These are phyloP conservation scores for Acmispon strigosus DNA, from an alignment of 306 rosid species.

Conservation along the genomic window DNA sequence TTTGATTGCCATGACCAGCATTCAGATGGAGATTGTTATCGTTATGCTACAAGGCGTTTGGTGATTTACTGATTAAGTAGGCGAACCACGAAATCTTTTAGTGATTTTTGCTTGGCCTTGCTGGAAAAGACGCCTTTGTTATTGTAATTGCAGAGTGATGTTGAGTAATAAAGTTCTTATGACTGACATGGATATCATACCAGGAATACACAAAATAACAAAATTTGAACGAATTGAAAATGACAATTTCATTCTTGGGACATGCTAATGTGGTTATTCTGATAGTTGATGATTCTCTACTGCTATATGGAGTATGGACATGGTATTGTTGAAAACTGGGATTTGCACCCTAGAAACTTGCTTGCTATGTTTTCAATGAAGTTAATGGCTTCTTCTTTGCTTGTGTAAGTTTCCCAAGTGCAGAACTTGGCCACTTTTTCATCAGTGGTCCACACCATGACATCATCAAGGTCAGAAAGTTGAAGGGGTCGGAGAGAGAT, in stretches of 20 bases:
- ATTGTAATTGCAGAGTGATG: too few species aligned
- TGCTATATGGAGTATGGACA: background rate
- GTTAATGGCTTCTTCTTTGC: slow-evolving; percentile 41
- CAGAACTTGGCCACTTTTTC: slow-evolving; percentile 43
- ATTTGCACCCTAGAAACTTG: slow-evolving; percentile 39
- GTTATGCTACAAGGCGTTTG: background rate
- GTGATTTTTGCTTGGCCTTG: too few species aligned
- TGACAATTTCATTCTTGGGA: background rate
- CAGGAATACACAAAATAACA: background rate
- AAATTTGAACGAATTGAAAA: background rate
- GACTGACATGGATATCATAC: background rate
- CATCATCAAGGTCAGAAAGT: slow-evolving; percentile 57
- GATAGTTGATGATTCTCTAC: background rate
- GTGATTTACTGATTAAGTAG: background rate
- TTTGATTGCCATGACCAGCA: background rate
- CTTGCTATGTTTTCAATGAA: slow-evolving; percentile 27
- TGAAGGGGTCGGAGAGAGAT: slow-evolving; percentile 45
- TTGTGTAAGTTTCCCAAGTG: slow-evolving; percentile 51
- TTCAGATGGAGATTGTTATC: background rate
- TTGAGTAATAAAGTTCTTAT: background rate
- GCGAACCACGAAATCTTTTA: background rate
- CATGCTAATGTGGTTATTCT: background rate
- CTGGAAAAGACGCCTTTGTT: too few species aligned
- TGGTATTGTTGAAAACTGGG: background rate
- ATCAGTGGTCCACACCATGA: slow-evolving; percentile 56